Evolutionary conservation across 2,329 filamentous ascomycete species (phyloP).

Genomic region (Cyphellophora attinorum): DNA sequence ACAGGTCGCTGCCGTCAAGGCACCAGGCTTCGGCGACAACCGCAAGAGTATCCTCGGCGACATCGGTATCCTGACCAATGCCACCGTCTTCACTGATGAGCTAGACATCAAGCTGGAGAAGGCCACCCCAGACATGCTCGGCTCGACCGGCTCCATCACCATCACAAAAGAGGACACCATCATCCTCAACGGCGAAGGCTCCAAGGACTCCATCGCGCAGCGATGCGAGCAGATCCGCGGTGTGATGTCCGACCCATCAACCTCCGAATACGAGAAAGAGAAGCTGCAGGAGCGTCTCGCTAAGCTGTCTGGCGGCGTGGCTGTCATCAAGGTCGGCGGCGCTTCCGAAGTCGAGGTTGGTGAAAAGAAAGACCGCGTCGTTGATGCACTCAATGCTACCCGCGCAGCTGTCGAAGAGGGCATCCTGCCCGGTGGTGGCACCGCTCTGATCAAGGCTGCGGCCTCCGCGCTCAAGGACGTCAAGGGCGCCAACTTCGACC

Average conservation of each 20-base stretch:
- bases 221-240: slow-evolving; percentile 98
- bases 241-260: slow-evolving; percentile 85
- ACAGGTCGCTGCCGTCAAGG: slow-evolving; percentile 97
- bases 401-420: slow-evolving; percentile 97
- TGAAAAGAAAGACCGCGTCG: slow-evolving; percentile 99
- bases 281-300: slow-evolving; percentile 99
- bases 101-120: slow-evolving; percentile 99
- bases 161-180: slow-evolving; percentile 99
- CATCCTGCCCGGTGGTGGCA: slow-evolving; percentile 97
- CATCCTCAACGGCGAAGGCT: slow-evolving; percentile 91
- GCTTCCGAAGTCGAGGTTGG: slow-evolving; percentile 96
- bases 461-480: slow-evolving; percentile 74
- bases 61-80: slow-evolving; percentile 89
- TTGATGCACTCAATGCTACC: slow-evolving; percentile 95
- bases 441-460: slow-evolving; percentile 93
- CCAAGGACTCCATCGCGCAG: slow-evolving; percentile 86
- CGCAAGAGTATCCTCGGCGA: slow-evolving; percentile 99
- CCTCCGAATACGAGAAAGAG: slow-evolving; percentile 99
- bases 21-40: slow-evolving; percentile 98
- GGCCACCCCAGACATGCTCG: slow-evolving; percentile 89
- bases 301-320: slow-evolving; percentile 97
- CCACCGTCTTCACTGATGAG: slow-evolving; percentile 95
- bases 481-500: slow-evolving; percentile 93
- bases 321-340: slow-evolving; percentile 98
- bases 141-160: slow-evolving; percentile 94